Conservation (phyloP, 768 basidiomycete genomes). For the Lactifluus pinguis region DNA sequence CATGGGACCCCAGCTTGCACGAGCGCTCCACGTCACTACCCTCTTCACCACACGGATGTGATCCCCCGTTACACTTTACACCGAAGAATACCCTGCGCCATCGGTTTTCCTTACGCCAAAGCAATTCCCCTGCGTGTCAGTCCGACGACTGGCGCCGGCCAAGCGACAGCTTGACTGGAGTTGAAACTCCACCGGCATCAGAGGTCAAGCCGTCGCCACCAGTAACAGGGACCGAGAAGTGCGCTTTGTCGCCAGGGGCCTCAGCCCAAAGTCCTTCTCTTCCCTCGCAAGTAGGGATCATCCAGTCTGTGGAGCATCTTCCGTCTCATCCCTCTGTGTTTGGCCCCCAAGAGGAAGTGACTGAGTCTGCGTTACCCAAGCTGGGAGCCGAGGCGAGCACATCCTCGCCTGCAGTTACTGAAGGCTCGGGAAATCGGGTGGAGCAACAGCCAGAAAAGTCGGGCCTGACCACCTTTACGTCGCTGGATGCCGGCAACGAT, state of each 20-base stretch:
- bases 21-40: not conserved
- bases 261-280: not conserved
- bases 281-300: not conserved
- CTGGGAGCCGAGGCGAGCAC: not conserved
- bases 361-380: not conserved
- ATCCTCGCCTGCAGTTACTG: too few species aligned
- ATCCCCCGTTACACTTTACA: not conserved
- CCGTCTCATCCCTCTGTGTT: not conserved
- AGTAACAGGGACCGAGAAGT: not conserved
- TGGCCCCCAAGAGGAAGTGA: not conserved
- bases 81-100: not conserved
- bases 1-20: not conserved
- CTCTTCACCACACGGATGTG: not conserved
- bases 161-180: not conserved
- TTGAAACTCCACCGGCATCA: not conserved
- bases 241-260: not conserved
- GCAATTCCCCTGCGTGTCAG: not conserved
- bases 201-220: not conserved
- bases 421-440: not conserved
- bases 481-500: not conserved
- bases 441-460: not conserved
- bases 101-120: not conserved
- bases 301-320: not conserved
- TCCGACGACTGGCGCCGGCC: conserved; percentile 1
- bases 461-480: not conserved